Conservation (phyloP, 805 yeast species). For the Starmerella floricola region DNA sequence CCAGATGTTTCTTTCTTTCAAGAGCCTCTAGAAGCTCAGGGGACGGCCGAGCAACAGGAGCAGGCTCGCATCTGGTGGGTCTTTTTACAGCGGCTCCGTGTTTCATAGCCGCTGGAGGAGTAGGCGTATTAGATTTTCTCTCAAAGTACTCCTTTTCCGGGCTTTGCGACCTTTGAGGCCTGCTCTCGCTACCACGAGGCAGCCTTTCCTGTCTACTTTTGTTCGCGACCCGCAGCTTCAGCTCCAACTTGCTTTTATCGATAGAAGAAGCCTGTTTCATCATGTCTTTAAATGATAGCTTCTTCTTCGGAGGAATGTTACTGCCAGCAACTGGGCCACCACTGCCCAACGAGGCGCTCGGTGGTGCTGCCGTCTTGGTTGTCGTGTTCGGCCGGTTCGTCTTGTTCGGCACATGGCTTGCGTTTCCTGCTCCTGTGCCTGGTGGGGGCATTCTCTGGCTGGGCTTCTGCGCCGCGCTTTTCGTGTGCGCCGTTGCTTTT, state of each 20-base stretch:
- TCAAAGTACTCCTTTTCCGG: too few relatives aligned
- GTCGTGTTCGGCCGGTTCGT: too few relatives aligned
- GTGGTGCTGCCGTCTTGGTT: neutral
- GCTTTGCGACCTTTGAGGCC: too few relatives aligned
- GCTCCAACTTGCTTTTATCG: slow-evolving; percentile 39
- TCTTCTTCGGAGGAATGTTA: slow-evolving; percentile 22
- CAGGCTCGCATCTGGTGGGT: too few relatives aligned
- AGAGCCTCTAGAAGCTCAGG: slow-evolving; percentile 16
- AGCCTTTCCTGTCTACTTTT: slow-evolving; percentile 3
- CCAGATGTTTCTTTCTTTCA: slow-evolving; percentile 1
- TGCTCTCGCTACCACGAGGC: too few relatives aligned
- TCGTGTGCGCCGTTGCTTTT: too few relatives aligned
- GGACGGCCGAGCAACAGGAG: slow-evolving; percentile 22
- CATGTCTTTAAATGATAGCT: slow-evolving; percentile 51
- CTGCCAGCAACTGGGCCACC: neutral
- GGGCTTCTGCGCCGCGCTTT: too few relatives aligned
- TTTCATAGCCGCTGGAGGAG: neutral
- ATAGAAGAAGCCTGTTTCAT: slow-evolving; percentile 57
- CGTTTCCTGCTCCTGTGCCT: too few relatives aligned
- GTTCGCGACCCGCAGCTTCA: slow-evolving; percentile 30
- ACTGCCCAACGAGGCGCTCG: slow-evolving; percentile 8
- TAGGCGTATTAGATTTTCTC: neutral
- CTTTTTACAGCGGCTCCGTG: too few relatives aligned
- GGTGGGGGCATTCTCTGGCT: too few relatives aligned
- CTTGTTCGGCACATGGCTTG: too few relatives aligned